Evolutionary conservation across 1,284 basidiomycete species (phyloP).

Genomic region (Sanghuangporus weigelae): DNA sequence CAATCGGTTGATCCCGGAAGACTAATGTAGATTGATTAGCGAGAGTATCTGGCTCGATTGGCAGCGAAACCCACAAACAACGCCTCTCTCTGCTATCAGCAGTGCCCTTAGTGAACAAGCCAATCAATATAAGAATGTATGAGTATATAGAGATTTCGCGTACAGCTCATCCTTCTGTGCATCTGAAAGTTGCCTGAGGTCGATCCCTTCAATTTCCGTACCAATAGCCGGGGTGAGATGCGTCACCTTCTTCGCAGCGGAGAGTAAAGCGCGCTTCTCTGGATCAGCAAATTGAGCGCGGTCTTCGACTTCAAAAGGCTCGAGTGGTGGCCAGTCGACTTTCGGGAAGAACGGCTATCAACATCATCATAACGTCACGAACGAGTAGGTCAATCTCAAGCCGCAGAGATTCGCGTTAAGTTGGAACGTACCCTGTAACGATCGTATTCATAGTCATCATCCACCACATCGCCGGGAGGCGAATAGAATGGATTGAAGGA

Average conservation of each 20-base stretch:
- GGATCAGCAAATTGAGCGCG: constrained; percentile 40
- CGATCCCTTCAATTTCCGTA: constrained; percentile 21
- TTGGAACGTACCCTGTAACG: constrained; percentile 49
- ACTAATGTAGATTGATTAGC: constrained; percentile 40
- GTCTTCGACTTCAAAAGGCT: constrained; percentile 54
- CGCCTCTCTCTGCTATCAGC: constrained; percentile 63
- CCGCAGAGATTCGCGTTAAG: not conserved
- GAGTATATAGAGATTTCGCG: not conserved
- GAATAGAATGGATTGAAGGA: constrained; percentile 66
- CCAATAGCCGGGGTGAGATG: constrained; percentile 23
- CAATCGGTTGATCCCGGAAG: constrained; percentile 67
- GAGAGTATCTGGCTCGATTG: not conserved
- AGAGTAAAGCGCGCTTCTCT: constrained; percentile 21
- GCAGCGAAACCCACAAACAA: constrained; percentile 47
- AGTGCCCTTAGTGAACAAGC: constrained; percentile 42
- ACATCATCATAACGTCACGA: not conserved
- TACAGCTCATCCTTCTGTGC: constrained; percentile 23
- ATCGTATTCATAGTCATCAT: constrained; percentile 52
- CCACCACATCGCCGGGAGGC: constrained; percentile 46
- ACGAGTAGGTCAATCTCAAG: not conserved
- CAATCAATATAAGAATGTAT: constrained; percentile 10
- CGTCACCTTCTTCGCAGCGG: constrained; percentile 21
- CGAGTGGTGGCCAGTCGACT: constrained; percentile 58
- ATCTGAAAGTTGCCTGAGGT: constrained; percentile 21
- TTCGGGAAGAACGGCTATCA: constrained; percentile 59